Evolutionary conservation across 2,329 filamentous ascomycete species (phyloP).

Genomic region (Aspergillus sp.): DNA sequence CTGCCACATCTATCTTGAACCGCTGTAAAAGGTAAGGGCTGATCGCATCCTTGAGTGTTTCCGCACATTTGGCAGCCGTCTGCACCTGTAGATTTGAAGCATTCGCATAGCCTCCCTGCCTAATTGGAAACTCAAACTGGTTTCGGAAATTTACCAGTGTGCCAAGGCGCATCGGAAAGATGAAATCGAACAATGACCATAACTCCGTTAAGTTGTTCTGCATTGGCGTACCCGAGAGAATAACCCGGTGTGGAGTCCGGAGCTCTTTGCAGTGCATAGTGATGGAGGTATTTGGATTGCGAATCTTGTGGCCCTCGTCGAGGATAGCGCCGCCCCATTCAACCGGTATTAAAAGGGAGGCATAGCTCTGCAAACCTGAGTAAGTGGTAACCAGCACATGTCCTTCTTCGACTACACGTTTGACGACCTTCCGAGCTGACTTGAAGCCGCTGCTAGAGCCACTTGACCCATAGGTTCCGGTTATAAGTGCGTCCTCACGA

Average conservation of each 20-base stretch:
- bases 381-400: conserved; percentile 97
- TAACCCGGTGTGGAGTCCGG: conserved; percentile 83
- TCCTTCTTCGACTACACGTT: conserved; percentile 77
- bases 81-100: conserved; percentile 92
- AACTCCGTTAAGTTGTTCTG: conserved; percentile 95
- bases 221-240: conserved; percentile 94
- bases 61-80: conserved; percentile 90
- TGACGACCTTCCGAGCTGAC: conserved; percentile 75
- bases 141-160: conserved; percentile 87
- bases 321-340: conserved; percentile 93
- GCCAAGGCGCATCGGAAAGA: conserved; percentile 92
- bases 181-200: conserved; percentile 97
- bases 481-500: conserved; percentile 64
- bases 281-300: conserved; percentile 92
- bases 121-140: conserved; percentile 92
- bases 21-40: conserved; percentile 90
- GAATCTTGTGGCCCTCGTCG: conserved; percentile 97
- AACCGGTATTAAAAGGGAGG: conserved; percentile 74
- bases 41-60: conserved; percentile 90
- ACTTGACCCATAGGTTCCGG: conserved; percentile 49
- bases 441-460: conserved; percentile 56
- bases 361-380: conserved; percentile 89
- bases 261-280: conserved; percentile 95
- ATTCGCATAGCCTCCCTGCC: conserved; percentile 89
- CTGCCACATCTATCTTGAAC: conserved; percentile 89